Percentiles rank a stretch among this genome's conserved stretches.
Evolutionary conservation across 352 stramenopile species (phyloP).

Genomic region (Phytophthora sp.): DNA sequence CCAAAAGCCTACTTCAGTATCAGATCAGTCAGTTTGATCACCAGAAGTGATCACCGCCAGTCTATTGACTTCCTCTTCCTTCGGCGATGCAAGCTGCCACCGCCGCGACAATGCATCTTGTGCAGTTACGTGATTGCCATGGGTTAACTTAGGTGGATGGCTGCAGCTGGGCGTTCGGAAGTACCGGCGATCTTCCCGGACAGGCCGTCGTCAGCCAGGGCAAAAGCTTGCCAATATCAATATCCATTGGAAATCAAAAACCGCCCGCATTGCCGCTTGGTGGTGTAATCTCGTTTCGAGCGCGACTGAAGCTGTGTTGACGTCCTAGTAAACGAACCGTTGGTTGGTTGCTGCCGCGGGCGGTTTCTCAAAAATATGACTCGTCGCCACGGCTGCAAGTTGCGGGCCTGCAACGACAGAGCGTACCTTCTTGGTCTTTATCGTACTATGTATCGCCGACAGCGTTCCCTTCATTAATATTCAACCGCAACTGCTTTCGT

Average conservation of each 20-base stretch:
- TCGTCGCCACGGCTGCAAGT: background rate
- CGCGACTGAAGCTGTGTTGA: too few relatives aligned
- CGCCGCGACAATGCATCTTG: conserved; percentile 1
- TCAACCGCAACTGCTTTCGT: conserved; percentile 16
- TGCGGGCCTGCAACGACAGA: too few relatives aligned
- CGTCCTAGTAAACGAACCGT: background rate
- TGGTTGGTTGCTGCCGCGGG: background rate
- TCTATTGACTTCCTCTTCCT: conserved; percentile 12
- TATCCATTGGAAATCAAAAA: too few relatives aligned
- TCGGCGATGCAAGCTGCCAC: too few relatives aligned
- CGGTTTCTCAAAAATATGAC: background rate
- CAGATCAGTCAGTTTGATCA: background rate
- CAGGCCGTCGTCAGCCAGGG: too few relatives aligned
- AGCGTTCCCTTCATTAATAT: conserved; percentile 23
- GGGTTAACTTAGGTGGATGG: conserved; percentile 16
- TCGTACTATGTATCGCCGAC: conserved; percentile 8
- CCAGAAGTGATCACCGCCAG: background rate
- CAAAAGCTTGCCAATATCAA: too few relatives aligned
- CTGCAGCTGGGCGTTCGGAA: background rate
- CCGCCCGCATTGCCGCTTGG: too few relatives aligned
- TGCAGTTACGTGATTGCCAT: conserved; percentile 17
- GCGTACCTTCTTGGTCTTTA: background rate
- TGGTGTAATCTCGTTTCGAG: too few relatives aligned
- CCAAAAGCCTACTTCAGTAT: background rate
- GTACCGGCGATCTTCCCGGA: too few relatives aligned